Evolutionary conservation across 768 basidiomycete genomes (phyloP).

Genomic region (Lactarius quietus): DNA sequence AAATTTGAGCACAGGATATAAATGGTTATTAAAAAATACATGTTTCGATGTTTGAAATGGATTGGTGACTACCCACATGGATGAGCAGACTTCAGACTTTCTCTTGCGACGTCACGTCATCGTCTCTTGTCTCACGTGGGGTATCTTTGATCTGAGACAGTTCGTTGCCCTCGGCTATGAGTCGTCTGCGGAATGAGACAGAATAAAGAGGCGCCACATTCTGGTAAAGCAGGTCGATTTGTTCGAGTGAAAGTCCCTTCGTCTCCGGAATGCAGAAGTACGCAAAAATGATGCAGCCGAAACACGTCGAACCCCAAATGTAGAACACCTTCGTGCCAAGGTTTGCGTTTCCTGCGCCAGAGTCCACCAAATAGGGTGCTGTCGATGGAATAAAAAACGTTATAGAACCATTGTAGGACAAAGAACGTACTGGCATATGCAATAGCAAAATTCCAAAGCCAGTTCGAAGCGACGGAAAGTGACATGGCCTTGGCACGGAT

Average conservation of each 20-base stretch:
- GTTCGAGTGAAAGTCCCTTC: constrained; percentile 81
- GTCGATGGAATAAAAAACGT: not conserved
- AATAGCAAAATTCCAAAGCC: constrained; percentile 45
- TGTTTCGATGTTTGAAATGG: not conserved
- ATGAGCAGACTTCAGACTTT: constrained; percentile 8
- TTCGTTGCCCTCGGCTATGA: constrained; percentile 22
- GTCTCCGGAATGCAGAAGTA: constrained; percentile 82
- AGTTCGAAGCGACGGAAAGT: constrained; percentile 41
- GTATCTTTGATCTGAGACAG: not conserved
- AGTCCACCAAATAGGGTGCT: constrained; percentile 50
- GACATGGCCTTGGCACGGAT: too few relatives aligned
- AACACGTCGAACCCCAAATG: constrained; percentile 72
- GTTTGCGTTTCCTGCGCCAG: constrained; percentile 44
- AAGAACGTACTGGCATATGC: constrained; percentile 28
- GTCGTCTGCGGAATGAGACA: constrained; percentile 32
- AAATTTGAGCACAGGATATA: not conserved
- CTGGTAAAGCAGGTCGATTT: constrained; percentile 77
- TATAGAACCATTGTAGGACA: not conserved
- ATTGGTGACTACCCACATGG: not conserved
- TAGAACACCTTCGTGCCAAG: constrained; percentile 80
- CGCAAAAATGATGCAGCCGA: constrained; percentile 68
- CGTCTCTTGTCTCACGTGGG: not conserved
- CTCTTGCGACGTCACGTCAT: constrained; percentile 2
- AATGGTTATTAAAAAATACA: not conserved
- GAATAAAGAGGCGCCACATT: constrained; percentile 66